Evolutionary conservation across 225 moss, liverwort and hornwort genomes (phyloP).

Genomic region (Marchantia paleacea): DNA sequence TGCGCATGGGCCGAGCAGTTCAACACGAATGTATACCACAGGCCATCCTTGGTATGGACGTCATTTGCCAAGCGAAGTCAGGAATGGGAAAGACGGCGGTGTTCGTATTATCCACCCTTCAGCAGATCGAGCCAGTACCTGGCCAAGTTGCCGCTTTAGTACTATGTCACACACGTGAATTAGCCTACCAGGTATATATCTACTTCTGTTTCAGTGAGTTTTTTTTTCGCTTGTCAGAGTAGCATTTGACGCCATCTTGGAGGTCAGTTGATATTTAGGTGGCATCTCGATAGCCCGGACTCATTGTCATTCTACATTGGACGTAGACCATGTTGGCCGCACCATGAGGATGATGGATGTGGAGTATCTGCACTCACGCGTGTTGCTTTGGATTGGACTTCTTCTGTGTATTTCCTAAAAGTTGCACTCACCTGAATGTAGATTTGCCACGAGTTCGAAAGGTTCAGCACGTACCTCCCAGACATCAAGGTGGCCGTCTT

Average conservation of each 20-base stretch:
- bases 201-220: not conserved
- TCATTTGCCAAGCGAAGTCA: slow-evolving; percentile 95
- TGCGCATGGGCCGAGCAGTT: slow-evolving; percentile 59
- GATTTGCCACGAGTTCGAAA: slow-evolving; percentile 96
- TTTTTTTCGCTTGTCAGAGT: not conserved
- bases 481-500: slow-evolving; percentile 96
- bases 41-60: slow-evolving; percentile 97
- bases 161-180: slow-evolving; percentile 86
- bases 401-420: not conserved
- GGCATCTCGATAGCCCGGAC: too few relatives aligned
- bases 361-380: too few relatives aligned
- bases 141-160: slow-evolving; percentile 95
- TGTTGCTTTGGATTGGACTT: not conserved
- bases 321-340: too few relatives aligned
- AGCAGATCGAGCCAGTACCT: slow-evolving; percentile 92
- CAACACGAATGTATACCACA: slow-evolving; percentile 99
- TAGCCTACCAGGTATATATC: slow-evolving; percentile 75
- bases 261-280: too few relatives aligned
- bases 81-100: slow-evolving; percentile 99
- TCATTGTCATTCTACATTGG: not conserved
- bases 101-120: slow-evolving; percentile 84
- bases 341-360: too few relatives aligned
- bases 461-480: slow-evolving; percentile 90
- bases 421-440: slow-evolving; percentile 13
- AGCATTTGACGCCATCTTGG: not conserved